Evolutionary conservation across 805 yeast species (phyloP).

Genomic region (Yarrowia sp.): DNA sequence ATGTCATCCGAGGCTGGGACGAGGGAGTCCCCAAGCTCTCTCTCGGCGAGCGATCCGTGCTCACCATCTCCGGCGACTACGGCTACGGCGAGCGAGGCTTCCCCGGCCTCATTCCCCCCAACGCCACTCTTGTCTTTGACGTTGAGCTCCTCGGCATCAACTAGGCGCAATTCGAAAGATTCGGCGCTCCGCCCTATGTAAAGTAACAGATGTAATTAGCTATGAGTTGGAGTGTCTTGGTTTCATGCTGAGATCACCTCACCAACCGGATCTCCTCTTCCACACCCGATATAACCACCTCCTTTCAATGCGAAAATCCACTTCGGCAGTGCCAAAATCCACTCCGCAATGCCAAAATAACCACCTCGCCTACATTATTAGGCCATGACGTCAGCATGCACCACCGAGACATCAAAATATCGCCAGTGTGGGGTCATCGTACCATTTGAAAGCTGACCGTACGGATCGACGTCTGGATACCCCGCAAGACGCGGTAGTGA

Average conservation of each 20-base stretch:
- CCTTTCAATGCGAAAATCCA: too few species aligned
- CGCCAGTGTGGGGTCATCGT: too few species aligned
- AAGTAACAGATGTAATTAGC: constrained; percentile 23
- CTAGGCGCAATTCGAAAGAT: too few species aligned
- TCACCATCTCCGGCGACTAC: constrained; percentile 88
- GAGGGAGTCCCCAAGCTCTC: constrained; percentile 89
- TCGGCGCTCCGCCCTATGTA: background rate
- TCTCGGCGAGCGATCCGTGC: constrained; percentile 87
- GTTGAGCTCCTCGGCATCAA: constrained; percentile 40
- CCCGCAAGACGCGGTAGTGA: too few species aligned
- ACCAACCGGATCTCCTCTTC: too few species aligned
- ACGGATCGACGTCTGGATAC: too few species aligned
- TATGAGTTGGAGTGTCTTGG: background rate
- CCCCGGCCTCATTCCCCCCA: constrained; percentile 96
- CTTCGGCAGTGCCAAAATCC: too few species aligned
- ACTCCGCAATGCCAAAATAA: too few species aligned
- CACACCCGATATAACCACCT: too few species aligned
- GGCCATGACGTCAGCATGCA: background rate
- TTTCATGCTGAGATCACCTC: too few species aligned
- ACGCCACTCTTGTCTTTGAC: constrained; percentile 73
- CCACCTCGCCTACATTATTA: too few species aligned
- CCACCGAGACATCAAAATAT: background rate
- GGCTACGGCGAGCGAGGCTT: constrained; percentile 94
- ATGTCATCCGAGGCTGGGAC: constrained; percentile 97
- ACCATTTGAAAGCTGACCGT: too few species aligned